Evolutionary conservation across 441 rosid genomes (phyloP).

Genomic region (Viola pubescens): DNA sequence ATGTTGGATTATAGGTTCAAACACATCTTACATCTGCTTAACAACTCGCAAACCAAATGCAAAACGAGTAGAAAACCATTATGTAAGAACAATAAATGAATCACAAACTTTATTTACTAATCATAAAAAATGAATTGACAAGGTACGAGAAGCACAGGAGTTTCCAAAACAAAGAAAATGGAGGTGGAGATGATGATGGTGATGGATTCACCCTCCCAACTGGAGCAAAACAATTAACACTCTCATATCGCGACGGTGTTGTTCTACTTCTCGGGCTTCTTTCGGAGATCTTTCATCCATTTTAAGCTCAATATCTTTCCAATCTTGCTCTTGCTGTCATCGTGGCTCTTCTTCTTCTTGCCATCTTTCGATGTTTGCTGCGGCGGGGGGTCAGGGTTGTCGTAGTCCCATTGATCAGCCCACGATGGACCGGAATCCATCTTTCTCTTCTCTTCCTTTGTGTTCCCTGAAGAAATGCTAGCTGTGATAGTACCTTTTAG

Average conservation of each 20-base stretch:
- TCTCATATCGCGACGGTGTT: neutral
- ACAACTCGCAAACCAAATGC: too few species aligned
- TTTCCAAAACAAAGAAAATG: too few species aligned
- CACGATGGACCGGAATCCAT: conserved; percentile 75
- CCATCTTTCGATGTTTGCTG: conserved; percentile 21
- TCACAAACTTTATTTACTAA: too few species aligned
- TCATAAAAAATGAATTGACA: too few species aligned
- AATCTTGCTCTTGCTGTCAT: conserved; percentile 34
- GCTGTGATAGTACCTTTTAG: neutral
- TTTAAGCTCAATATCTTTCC: conserved; percentile 35
- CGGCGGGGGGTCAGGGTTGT: conserved; percentile 48
- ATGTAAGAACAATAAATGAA: too few species aligned
- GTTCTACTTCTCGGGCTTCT: conserved; percentile 39
- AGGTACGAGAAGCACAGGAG: too few species aligned
- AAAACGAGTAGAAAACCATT: too few species aligned
- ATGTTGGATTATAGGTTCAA: too few species aligned
- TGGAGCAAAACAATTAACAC: neutral
- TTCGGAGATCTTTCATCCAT: conserved; percentile 68
- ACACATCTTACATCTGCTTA: too few species aligned
- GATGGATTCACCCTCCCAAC: neutral
- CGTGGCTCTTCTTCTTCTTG: conserved; percentile 36
- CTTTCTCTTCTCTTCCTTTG: conserved; percentile 7
- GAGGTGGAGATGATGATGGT: neutral
- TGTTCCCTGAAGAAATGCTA: neutral
- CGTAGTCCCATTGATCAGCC: conserved; percentile 88